These are phyloP conservation scores for Agrocybe pediades DNA, from an alignment of 768 basidiomycete species.

Conservation along the genomic window DNA sequence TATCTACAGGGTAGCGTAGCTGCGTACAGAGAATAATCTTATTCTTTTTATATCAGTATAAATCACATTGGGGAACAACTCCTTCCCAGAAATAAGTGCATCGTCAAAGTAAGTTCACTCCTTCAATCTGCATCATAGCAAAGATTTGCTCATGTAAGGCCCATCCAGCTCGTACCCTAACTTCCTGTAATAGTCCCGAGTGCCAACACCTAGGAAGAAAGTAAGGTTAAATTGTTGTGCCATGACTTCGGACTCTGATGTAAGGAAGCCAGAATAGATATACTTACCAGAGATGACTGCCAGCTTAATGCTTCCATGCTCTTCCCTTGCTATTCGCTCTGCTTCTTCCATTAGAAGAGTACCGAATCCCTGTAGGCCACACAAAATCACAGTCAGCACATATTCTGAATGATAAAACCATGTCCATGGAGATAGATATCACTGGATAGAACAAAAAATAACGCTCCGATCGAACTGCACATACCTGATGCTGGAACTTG, in stretches of 20 bases:
- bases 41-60: background rate
- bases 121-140: constrained; percentile 26
- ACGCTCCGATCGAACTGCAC: background rate
- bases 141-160: constrained; percentile 94
- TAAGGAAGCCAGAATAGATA: constrained; percentile 1
- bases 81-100: background rate
- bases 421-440: constrained; percentile 5
- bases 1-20: background rate
- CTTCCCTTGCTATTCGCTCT: constrained; percentile 94
- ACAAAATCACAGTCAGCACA: constrained; percentile 6
- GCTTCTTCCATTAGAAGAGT: constrained; percentile 99
- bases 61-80: background rate
- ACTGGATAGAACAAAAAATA: background rate
- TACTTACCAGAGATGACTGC: constrained; percentile 92
- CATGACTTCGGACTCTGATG: background rate
- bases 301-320: constrained; percentile 93
- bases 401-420: background rate
- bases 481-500: constrained; percentile 93
- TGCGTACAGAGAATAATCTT: background rate
- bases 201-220: constrained; percentile 75
- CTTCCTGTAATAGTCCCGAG: constrained; percentile 94
- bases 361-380: constrained; percentile 77
- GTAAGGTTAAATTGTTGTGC: background rate
- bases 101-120: background rate
- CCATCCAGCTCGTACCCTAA: constrained; percentile 95